Conservation (phyloP, 2,329 filamentous ascomycete genomes). For the Ophiostoma himal-ulmi region DNA sequence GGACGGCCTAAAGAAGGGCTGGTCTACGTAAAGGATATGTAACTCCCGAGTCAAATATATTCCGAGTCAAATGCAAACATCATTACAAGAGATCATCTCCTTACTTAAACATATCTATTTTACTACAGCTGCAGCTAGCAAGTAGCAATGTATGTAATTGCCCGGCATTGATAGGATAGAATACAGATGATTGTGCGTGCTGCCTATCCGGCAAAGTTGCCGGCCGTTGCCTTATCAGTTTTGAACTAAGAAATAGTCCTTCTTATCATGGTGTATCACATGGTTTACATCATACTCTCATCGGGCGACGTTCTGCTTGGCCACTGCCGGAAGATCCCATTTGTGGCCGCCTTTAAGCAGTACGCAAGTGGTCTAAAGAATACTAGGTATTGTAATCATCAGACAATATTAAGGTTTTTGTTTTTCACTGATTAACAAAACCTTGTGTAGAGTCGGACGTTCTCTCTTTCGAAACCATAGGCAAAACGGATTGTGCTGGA, state of each 20-base stretch:
- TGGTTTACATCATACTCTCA: background rate
- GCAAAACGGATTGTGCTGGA: constrained; percentile 41
- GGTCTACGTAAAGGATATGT: background rate
- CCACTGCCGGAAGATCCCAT: constrained; percentile 23
- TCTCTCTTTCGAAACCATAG: constrained; percentile 31
- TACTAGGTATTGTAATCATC: constrained; percentile 11
- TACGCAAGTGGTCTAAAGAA: constrained; percentile 22
- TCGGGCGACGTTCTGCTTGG: constrained; percentile 20
- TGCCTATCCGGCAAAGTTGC: constrained; percentile 15
- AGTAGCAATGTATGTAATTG: background rate
- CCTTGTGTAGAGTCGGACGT: constrained; percentile 27
- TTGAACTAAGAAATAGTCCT: background rate
- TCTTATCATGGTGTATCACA: background rate
- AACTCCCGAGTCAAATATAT: no score
- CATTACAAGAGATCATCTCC: no score
- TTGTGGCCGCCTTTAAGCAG: constrained; percentile 22
- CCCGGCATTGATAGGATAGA: constrained; percentile 1
- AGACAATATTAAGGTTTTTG: background rate
- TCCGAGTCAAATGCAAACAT: no score
- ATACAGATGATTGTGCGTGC: background rate
- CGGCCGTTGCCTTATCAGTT: background rate
- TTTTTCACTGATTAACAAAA: background rate
- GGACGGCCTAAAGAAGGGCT: background rate
- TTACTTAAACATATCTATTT: background rate
- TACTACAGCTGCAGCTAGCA: background rate